A percentile compares a stretch with the other conserved stretches of the same genome.
These are phyloP conservation scores for Lactifluus pinguis DNA, from an alignment of 768 basidiomycete genomes.

Conservation along the genomic window DNA sequence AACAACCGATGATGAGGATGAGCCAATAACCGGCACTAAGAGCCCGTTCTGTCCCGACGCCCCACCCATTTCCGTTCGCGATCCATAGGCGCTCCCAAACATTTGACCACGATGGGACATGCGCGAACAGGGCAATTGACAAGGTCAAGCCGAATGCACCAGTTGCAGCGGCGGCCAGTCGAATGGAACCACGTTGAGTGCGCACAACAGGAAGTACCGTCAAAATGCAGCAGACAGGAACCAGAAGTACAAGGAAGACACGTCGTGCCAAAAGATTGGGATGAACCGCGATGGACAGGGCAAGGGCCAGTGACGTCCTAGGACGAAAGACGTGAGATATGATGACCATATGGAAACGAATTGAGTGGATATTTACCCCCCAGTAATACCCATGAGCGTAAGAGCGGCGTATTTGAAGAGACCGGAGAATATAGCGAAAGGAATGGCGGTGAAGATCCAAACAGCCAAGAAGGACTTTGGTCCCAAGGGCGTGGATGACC, in stretches of 20 bases:
- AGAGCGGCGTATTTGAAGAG: constrained; percentile 47
- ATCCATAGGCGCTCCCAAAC: constrained; percentile 57
- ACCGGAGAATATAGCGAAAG: constrained; percentile 41
- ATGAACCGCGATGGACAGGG: constrained; percentile 45
- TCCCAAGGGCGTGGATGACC: constrained; percentile 36
- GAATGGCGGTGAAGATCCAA: constrained; percentile 46
- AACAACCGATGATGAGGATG: constrained; percentile 39
- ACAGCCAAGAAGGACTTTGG: constrained; percentile 47
- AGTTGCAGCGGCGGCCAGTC: constrained; percentile 42
- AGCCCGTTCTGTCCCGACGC: constrained; percentile 45
- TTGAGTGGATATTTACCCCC: constrained; percentile 37
- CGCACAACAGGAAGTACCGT: constrained; percentile 38
- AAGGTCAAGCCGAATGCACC: constrained; percentile 51
- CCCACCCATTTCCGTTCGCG: constrained; percentile 42
- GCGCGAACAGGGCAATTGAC: constrained; percentile 45
- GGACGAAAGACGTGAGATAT: neutral
- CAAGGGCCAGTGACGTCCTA: constrained; percentile 40
- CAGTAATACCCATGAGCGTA: constrained; percentile 39
- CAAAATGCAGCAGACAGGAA: constrained; percentile 32
- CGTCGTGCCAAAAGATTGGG: constrained; percentile 42
- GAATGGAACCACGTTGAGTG: constrained; percentile 39
- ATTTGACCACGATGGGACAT: constrained; percentile 46
- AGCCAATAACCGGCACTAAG: constrained; percentile 49
- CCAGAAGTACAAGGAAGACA: constrained; percentile 32
- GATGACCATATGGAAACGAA: neutral